Percentiles rank a stretch among this genome's conserved stretches.
Conservation (phyloP, 2,329 filamentous ascomycete species). For the Monilinia laxa region DNA sequence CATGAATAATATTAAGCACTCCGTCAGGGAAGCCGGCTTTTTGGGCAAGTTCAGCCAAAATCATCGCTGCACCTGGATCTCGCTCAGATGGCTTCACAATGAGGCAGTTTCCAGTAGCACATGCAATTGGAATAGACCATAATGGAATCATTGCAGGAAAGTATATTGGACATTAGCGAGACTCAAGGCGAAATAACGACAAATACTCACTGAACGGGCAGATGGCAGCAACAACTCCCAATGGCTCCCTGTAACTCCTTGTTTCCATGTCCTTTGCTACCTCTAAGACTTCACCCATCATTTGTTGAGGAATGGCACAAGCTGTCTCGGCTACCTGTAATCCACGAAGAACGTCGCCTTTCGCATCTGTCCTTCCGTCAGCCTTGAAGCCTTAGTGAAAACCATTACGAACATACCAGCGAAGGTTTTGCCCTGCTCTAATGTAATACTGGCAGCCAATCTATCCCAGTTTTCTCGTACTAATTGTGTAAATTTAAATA, state of each 20-base stretch:
- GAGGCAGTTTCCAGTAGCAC: conserved; percentile 79
- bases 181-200: not conserved
- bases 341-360: conserved; percentile 76
- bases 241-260: conserved; percentile 74
- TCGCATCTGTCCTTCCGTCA: conserved; percentile 55
- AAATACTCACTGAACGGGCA: conserved; percentile 74
- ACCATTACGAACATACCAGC: conserved; percentile 44
- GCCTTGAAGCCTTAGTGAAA: not conserved
- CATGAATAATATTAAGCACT: conserved; percentile 81
- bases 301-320: conserved; percentile 74
- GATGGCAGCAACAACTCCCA: conserved; percentile 79
- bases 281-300: conserved; percentile 81
- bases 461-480: conserved; percentile 85
- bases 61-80: conserved; percentile 82
- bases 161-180: conserved; percentile 50
- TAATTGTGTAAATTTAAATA: conserved; percentile 80
- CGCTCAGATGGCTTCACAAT: conserved; percentile 85
- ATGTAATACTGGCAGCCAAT: conserved; percentile 78
- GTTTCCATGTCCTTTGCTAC: conserved; percentile 91
- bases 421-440: conserved; percentile 88
- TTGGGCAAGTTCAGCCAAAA: conserved; percentile 74
- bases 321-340: conserved; percentile 84
- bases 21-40: conserved; percentile 81
- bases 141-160: conserved; percentile 91
- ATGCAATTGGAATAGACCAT: conserved; percentile 86